Percentiles rank a stretch among this genome's conserved stretches.
Conservation (phyloP, 2,329 filamentous ascomycete genomes). For the Cercospora sp. region DNA sequence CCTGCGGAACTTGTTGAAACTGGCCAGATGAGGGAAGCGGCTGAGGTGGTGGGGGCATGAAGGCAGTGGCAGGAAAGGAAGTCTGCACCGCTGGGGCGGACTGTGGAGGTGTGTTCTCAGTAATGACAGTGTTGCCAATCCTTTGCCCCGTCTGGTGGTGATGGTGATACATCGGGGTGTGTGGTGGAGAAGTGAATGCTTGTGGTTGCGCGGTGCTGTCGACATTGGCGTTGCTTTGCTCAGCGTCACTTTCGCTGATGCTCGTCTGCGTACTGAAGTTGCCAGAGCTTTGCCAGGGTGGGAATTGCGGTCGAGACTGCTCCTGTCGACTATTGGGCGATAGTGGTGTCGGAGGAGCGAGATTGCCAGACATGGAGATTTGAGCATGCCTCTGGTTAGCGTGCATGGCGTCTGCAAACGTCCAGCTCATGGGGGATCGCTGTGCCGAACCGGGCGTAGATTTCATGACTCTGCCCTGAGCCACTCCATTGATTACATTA, state of each 20-base stretch:
- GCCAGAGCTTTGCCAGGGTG: constrained; percentile 44
- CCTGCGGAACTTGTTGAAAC: constrained; percentile 7
- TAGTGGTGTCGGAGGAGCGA: constrained; percentile 52
- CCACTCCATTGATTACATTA: constrained; percentile 46
- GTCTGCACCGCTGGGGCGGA: constrained; percentile 53
- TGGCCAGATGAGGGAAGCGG: constrained; percentile 3
- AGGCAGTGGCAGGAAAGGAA: constrained; percentile 43
- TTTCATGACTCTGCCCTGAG: constrained; percentile 50
- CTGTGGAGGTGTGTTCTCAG: constrained; percentile 52
- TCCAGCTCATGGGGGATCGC: constrained; percentile 49
- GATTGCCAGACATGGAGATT: constrained; percentile 37
- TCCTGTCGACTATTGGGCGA: constrained; percentile 43
- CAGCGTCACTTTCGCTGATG: constrained; percentile 42
- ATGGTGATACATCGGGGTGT: constrained; percentile 43
- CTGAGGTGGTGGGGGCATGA: constrained; percentile 34
- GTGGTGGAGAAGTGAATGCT: constrained; percentile 48
- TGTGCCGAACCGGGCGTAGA: constrained; percentile 47
- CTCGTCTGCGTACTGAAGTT: constrained; percentile 42
- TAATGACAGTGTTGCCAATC: constrained; percentile 37
- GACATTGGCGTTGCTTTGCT: constrained; percentile 31
- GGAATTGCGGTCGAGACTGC: constrained; percentile 34
- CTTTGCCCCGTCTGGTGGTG: constrained; percentile 25
- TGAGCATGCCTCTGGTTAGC: constrained; percentile 42
- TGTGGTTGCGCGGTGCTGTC: constrained; percentile 28
- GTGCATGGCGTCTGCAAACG: constrained; percentile 50